Conservation (phyloP, 331 rosid species). For the Stylosanthes scabra region DNA sequence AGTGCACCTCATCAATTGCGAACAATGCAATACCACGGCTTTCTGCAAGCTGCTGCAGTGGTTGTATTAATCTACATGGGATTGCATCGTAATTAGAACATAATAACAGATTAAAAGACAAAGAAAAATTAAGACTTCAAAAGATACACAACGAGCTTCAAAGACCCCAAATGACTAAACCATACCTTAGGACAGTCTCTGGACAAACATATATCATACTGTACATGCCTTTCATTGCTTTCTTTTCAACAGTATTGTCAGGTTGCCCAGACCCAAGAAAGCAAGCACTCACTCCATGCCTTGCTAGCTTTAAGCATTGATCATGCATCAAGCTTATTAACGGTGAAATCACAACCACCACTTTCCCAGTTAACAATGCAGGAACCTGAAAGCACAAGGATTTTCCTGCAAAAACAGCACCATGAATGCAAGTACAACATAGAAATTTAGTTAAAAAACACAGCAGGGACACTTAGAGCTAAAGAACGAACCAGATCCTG, state of each 20-base stretch:
- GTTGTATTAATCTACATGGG: slow-evolving; percentile 68
- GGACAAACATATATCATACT: slow-evolving; percentile 85
- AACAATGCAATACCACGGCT: slow-evolving; percentile 84
- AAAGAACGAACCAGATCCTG: slow-evolving; percentile 78
- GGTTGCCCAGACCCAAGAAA: slow-evolving; percentile 98
- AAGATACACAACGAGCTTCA: slow-evolving; percentile 6
- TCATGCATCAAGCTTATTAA: slow-evolving; percentile 96
- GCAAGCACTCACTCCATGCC: slow-evolving; percentile 79
- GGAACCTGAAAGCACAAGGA: slow-evolving; percentile 96
- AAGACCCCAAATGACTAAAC: slow-evolving; percentile 15
- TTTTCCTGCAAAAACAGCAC: slow-evolving; percentile 69
- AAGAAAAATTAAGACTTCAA: slow-evolving; percentile 4
- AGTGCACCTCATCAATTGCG: slow-evolving; percentile 94
- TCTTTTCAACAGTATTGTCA: slow-evolving; percentile 78
- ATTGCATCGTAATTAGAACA: slow-evolving; percentile 32
- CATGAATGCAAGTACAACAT: slow-evolving; percentile 20
- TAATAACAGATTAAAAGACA: neutral
- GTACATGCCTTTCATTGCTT: slow-evolving; percentile 88
- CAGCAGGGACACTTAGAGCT: slow-evolving; percentile 1
- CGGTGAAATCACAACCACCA: slow-evolving; percentile 95
- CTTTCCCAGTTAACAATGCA: slow-evolving; percentile 87
- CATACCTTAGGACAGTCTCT: slow-evolving; percentile 80
- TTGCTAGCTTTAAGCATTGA: slow-evolving; percentile 84
- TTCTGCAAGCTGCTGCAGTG: slow-evolving; percentile 83
- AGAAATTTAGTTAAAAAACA: neutral